Evolutionary conservation across 495 filamentous ascomycete species (phyloP), one percentile per base, ranked within the genome.

Genomic region (Hypoxylon crocopeplum): DNA sequence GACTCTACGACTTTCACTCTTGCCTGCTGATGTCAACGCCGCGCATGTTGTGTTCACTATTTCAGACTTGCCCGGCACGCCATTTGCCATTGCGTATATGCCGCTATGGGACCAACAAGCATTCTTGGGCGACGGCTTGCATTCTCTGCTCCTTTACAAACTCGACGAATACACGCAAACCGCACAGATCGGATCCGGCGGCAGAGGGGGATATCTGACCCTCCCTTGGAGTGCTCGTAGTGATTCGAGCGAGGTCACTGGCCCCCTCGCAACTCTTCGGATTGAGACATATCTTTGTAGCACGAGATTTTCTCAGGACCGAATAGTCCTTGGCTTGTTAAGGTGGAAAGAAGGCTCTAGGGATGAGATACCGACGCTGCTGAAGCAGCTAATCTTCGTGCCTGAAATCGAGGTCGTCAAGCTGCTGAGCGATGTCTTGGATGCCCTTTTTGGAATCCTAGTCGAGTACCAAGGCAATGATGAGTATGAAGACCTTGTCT

Each of bases 371-470:
- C 75, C 89, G 1, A 79, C 84, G 15, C 79, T 96, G 5, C 73
- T 99, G 25, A 88, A 90, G 69, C 84, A 90, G 55, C 81, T 98
- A 30, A 85, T 89, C 7, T 99, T 98, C 65, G 94, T 99, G 7
- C 88, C 94, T 0, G 94, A 99, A 69, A 96, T 97, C 44, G 94
- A 99, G 74, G 90, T 98, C 20, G 94, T 98, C 53, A 99, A 97
- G 73, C 82, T 96, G 44, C 76, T 97, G 7, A 85, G 82, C 55
- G 88, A 96, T 66, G 93, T 99, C 11, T 88, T 99, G 62, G 91
- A 97, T 69, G 86, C 92, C 7, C 81, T 98, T 10, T 99, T 99
- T 66, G 86, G 90, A 7, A 92, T 98, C 29, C 72, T 98, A 21
- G 87, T 94, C 8, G 91, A 95, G 59, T 86, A 97, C 68, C 83